Percentiles rank a stretch among this genome's conserved stretches.
These are phyloP conservation scores for Schoenoplectus triqueter DNA, from an alignment of 202 grass and related monocot genomes.

Conservation along the genomic window DNA sequence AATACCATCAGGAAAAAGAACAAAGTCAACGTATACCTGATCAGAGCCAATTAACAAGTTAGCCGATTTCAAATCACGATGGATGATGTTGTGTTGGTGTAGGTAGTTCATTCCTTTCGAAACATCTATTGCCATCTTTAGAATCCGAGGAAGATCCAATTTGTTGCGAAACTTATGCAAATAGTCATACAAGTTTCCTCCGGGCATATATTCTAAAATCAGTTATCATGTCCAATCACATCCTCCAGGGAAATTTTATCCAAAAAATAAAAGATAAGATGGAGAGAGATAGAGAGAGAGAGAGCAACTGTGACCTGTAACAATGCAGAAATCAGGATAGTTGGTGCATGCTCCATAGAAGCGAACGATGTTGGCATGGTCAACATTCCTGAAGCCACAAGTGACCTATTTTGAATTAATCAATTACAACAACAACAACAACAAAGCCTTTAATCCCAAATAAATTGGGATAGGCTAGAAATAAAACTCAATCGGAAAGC, in stretches of 20 bases:
- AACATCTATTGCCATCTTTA: slow-evolving; percentile 79
- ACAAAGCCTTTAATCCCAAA: no score
- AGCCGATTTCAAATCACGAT: slow-evolving; percentile 93
- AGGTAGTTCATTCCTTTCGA: slow-evolving; percentile 93
- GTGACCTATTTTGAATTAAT: slow-evolving; percentile 49
- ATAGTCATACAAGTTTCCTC: slow-evolving; percentile 90
- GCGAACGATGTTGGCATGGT: slow-evolving; percentile 78
- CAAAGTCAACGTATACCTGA: slow-evolving; percentile 51
- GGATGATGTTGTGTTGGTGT: slow-evolving; percentile 84
- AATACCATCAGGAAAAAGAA: slow-evolving; percentile 20
- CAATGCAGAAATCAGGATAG: slow-evolving; percentile 66
- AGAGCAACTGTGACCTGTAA: slow-evolving; percentile 68
- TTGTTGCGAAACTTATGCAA: slow-evolving; percentile 63
- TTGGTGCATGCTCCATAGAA: slow-evolving; percentile 83
- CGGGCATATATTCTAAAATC: slow-evolving; percentile 78
- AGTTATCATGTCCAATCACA: slow-evolving; percentile 31
- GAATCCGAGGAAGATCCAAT: slow-evolving; percentile 64
- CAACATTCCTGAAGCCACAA: slow-evolving; percentile 63
- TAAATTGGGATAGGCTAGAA: no score
- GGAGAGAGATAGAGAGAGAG: slow-evolving; percentile 3
- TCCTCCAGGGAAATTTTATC: background rate
- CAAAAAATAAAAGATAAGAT: no score
- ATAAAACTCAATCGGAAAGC: no score
- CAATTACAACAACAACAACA: background rate
- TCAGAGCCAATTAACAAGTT: slow-evolving; percentile 76